Base-by-base conservation (phyloP, 345 rosid species). In the Syzygium aromaticum region DNA sequence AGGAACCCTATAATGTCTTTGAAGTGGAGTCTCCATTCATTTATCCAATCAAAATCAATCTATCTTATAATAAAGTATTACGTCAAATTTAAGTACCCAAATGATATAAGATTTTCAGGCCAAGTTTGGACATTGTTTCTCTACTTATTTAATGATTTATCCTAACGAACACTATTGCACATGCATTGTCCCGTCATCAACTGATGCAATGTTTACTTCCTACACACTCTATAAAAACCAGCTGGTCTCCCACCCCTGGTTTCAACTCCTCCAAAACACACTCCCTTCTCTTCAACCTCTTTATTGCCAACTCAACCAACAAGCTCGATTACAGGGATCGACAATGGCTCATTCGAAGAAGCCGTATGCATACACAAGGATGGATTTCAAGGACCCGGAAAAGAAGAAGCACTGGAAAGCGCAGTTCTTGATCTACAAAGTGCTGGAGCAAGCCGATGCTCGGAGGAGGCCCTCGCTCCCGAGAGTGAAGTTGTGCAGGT, bases 351-450 rank as follows among this genome's bases (percentile, higher is more conserved):
- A 43, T 54, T 51, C 3, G 84, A 77, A 38, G 43, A 52, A 77
- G 64, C 84, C 15, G 52, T 25, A 9, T 40, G 84, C 61, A 7
- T 77, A 77, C 28, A 12, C 80, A 30, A 87, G 46, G 86, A 49
- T 84, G 78, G 88, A 83, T 9, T 28, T 27, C 9, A 83, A 87
- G 28, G 88, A 84, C 82, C 77, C 33, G 4, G 88, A 84, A 19
- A 86, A 87, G 86, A 57, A n/a, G 19, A 57, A 83, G 11, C 88
- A 87, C 3, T 51, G 63, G 77, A 57, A 82, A 56, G 86, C 86
- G 19, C 88, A 87, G 86, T 87, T 87, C 86, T 59, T 87, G 86
- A 59, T 87, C 85, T 82, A 23, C 59, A 87, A 87, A 22, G 78
- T 51, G 59, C 19, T 87, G 86, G 59, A 87, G 86, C 53, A 11